A percentile compares a stretch with the other conserved stretches of the same genome.
phyloP scores from a whole-genome alignment of 768 basidiomycete genomes.

The Lentinula detonsa region DNA sequence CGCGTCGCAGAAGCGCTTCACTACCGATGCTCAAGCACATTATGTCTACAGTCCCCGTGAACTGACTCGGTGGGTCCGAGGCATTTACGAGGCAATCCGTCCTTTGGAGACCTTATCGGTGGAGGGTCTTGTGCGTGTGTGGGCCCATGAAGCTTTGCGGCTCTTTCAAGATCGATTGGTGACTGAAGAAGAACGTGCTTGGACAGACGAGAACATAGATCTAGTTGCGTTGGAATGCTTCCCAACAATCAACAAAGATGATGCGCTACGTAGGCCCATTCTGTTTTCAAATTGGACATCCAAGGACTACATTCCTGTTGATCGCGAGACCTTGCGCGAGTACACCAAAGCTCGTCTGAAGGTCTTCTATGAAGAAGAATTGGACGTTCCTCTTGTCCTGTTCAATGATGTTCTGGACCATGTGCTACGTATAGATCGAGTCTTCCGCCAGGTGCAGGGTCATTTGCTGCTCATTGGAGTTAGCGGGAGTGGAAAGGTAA shows the following conservation, averaged over 20 bases:
- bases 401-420: slow-evolving; percentile 99
- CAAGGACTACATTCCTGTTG: slow-evolving; percentile 92
- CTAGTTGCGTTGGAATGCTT: slow-evolving; percentile 80
- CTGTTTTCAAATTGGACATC: slow-evolving; percentile 99
- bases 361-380: slow-evolving; percentile 98
- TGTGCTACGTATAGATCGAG: slow-evolving; percentile 95
- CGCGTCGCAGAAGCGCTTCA: slow-evolving; percentile 90
- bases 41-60: slow-evolving; percentile 99
- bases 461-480: slow-evolving; percentile 96
- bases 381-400: slow-evolving; percentile 94
- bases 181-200: slow-evolving; percentile 82
- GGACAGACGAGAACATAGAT: slow-evolving; percentile 96
- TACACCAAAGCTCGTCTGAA: slow-evolving; percentile 95
- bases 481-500: slow-evolving; percentile 96
- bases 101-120: slow-evolving; percentile 91
- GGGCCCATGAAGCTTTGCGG: slow-evolving; percentile 96
- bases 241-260: slow-evolving; percentile 84
- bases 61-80: slow-evolving; percentile 94
- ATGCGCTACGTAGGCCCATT: slow-evolving; percentile 85
- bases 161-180: slow-evolving; percentile 98
- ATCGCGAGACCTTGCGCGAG: slow-evolving; percentile 87
- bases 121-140: slow-evolving; percentile 92
- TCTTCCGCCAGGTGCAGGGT: slow-evolving; percentile 97
- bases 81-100: slow-evolving; percentile 94
- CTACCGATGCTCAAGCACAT: slow-evolving; percentile 95